Base-by-base conservation (phyloP, 371 early-diverging fungal genomes). In the Agmasoma carcini region DNA sequence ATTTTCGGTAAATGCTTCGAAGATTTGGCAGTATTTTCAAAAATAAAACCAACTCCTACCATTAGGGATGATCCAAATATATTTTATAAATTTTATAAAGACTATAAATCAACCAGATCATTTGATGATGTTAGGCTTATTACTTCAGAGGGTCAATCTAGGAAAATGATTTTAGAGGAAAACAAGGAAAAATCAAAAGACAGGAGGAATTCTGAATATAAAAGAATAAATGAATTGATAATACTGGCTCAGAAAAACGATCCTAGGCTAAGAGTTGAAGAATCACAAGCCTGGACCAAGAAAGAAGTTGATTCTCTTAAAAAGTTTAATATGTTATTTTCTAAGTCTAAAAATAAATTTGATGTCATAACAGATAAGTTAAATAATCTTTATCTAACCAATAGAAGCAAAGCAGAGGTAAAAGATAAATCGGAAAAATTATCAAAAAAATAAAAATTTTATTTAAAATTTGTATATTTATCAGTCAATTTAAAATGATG, bases 81-180 rank as follows among this genome's bases (percentile, higher is more conserved):
- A 17, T 95, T 97, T 78, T 97, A 97, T 75, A 81, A 83, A 52
- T 93, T 88, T 73, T 95, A 87, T 84, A 84, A 81, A 74, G 81
- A 79, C 78, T 85, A 92, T 65, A 88, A 93, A 62, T 88, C 90
- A 34, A 90, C 88, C 88, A 79, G 98, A 65, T 80, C 86, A 15
- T 97, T 93, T 65, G 95, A 95, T 78, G 84, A 83, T 77, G 74
- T 86, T 48, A 93, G 91, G 70, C 87, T 94, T 79, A 90, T 71
- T 39, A 56, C 66, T n/a, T 45, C 55, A 37, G 44, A 48, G 47
- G 47, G 41, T 23, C 51, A 66, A 26, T 55, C 55, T 25, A 49
- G 68, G 54, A 40, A 48, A 40, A 45, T 68, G n/a, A 55, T 59
- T 26, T 55, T 55, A 11, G 40, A 23, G 20, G 41, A 65, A 46